Evolutionary conservation across 1,284 basidiomycete species (phyloP), one percentile per base, ranked within the genome.

Genomic region (Ceratobasidium sp.): DNA sequence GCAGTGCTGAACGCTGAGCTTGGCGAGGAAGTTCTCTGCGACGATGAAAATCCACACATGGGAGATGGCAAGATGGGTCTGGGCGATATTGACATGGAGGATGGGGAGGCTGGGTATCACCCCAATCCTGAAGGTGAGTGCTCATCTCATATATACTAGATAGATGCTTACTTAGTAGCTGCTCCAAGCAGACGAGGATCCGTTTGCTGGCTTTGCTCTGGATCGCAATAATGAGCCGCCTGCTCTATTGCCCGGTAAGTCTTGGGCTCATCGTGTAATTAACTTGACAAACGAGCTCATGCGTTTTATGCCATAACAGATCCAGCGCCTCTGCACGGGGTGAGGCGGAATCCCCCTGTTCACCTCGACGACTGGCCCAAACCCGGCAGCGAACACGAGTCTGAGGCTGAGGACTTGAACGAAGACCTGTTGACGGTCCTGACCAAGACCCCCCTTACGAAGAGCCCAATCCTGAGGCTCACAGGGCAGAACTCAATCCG

Each of bases 291-390:
- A 5, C 23, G 27, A 14, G 55, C 27, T 57, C n/a, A n/a, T n/a
- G n/a, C n/a, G n/a, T n/a, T n/a, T n/a, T n/a, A n/a, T n/a, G n/a
- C n/a, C n/a, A n/a, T n/a, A n/a, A n/a, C n/a, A n/a, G n/a, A n/a
- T n/a, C n/a, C n/a, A n/a, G n/a, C 12, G 41, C 41, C 41, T 44
- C 5, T 44, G n/a, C 54, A n/a, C 18, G 54, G n/a, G 12, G 12
- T 55, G 27, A 55, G 54, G 18, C 64, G 64, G 23, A 66, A 66
- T n/a, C 64, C 64, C 7, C 64, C 41, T 6, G 64, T 66, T 8
- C 5, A 1, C 33, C 46, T 46, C 20, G 18, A 66, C 14, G 38
- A 66, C 16, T 66, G 64, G 64, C 64, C 8, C 20, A n/a, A 46
- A 1, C 35, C 33, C 1, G 35, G n/a, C 8, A 38, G 33, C n/a